Base-by-base conservation (phyloP, 1,139 yeast species). In the Nakaseomyces delphensis region DNA sequence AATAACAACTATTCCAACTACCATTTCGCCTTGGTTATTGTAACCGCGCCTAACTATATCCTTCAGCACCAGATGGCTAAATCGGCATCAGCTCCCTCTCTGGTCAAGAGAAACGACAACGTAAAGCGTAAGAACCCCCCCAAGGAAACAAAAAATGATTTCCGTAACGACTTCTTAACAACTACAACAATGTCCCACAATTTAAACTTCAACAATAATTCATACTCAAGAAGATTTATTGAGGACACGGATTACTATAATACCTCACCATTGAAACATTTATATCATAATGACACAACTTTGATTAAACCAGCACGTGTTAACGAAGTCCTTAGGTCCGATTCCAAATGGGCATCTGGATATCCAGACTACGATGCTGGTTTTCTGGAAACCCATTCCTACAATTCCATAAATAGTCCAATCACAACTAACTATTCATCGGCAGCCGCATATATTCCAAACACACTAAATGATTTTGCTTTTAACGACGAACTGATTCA, bases 1-100 rank as follows among this genome's bases (percentile, higher is more conserved):
- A 60, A 60, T 37, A 60, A 60, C 39, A 52, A 57, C 39, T 57
- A 58, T 39, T 51, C 55, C 13, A 59, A 60, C 41, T 60, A 57
- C 18, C 25, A 39, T 4, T 14, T 16, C 16, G 6, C 41, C 3
- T 14, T 39, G 21, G 41, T 39, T 8, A 14, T 39, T 4, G 41
- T 30, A 13, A 24, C 41, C 8, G 37, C 37, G 9, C 13, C 41
- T n/a, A 36, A 20, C 18, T 21, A n/a, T 6, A 8, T 33, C 27
- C 4, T 13, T 7, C 25, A 13, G 6, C 27, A 15, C 2, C 16
- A 33, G n/a, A 25, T 33, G 4, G 3, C 27, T 9, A 33, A 33
- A n/a, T 20, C 37, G 2, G 10, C 9, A 3, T 33, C 37, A 6
- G 37, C 11, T 13, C 37, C 37, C 4, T 5, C 16, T n/a, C 13